Percentiles rank a stretch among this genome's conserved stretches.
Conservation (phyloP, 2,329 filamentous ascomycete genomes). For the Fusarium proliferatum region DNA sequence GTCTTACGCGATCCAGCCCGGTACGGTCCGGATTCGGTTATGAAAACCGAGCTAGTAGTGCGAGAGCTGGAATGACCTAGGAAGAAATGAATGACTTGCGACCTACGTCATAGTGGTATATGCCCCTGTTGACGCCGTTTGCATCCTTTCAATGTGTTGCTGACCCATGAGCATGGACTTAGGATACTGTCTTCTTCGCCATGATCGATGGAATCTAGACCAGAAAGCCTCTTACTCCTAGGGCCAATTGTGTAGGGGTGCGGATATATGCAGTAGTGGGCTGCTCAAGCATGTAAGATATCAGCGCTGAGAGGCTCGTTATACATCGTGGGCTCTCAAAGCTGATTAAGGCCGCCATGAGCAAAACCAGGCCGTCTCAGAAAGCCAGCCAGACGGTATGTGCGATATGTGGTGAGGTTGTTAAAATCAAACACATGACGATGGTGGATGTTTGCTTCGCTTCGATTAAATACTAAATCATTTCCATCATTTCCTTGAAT, state of each 20-base stretch:
- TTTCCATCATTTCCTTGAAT: conserved; percentile 9
- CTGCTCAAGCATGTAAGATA: conserved; percentile 54
- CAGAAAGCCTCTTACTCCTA: conserved; percentile 49
- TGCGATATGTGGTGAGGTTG: background rate
- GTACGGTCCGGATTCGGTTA: background rate
- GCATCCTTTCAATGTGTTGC: background rate
- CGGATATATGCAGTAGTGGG: conserved; percentile 46
- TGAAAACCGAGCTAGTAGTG: background rate
- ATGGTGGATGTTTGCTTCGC: background rate
- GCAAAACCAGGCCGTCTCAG: background rate
- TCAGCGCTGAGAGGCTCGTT: conserved; percentile 54
- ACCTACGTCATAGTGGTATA: conserved; percentile 15
- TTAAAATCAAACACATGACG: conserved; percentile 29
- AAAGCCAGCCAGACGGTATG: background rate
- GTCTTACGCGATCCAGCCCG: background rate
- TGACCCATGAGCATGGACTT: background rate
- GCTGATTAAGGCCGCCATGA: background rate
- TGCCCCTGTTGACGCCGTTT: background rate
- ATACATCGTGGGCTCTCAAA: conserved; percentile 49
- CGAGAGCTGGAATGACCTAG: background rate
- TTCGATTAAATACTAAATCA: conserved; percentile 34
- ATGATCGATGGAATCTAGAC: conserved; percentile 51
- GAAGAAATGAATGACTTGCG: background rate
- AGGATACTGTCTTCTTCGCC: background rate
- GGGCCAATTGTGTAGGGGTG: conserved; percentile 52